phyloP scores from a whole-genome alignment of 805 yeast genomes.

The Grigorovia jiainica region DNA sequence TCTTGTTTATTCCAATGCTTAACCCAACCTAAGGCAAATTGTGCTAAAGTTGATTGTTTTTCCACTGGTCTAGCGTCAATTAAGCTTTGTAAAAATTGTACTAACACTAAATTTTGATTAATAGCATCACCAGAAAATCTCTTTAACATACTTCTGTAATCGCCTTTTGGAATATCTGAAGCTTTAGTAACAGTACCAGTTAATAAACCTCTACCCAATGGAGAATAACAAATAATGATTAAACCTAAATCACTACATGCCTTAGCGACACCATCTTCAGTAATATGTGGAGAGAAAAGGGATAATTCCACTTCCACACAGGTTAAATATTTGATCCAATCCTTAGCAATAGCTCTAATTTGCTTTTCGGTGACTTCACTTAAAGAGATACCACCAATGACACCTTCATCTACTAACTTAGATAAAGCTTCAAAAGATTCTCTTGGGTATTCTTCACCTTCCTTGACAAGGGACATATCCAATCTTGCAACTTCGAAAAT shows the following conservation, averaged over 20 bases:
- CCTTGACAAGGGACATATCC: slow-evolving; percentile 31
- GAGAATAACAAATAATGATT: slow-evolving; percentile 74
- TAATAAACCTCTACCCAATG: slow-evolving; percentile 69
- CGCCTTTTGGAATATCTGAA: slow-evolving; percentile 41
- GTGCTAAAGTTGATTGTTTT: slow-evolving; percentile 45
- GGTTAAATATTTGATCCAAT: slow-evolving; percentile 42
- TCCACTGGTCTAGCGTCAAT: slow-evolving; percentile 44
- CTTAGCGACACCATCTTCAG: slow-evolving; percentile 53
- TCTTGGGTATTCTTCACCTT: slow-evolving; percentile 32
- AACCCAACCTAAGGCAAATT: slow-evolving; percentile 63
- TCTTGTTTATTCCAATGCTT: slow-evolving; percentile 31
- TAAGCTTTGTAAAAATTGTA: slow-evolving; percentile 37
- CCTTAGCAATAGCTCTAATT: slow-evolving; percentile 46
- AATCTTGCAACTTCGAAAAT: slow-evolving; percentile 68
- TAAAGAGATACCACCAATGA: slow-evolving; percentile 60
- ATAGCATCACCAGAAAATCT: slow-evolving; percentile 53
- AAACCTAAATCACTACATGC: slow-evolving; percentile 48
- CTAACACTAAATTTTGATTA: slow-evolving; percentile 41
- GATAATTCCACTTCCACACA: slow-evolving; percentile 77
- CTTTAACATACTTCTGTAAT: slow-evolving; percentile 42
- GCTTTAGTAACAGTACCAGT: slow-evolving; percentile 48
- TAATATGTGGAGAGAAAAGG: slow-evolving; percentile 52
- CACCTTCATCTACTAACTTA: slow-evolving; percentile 53
- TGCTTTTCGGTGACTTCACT: slow-evolving; percentile 63
- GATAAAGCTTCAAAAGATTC: slow-evolving; percentile 48